phyloP scores from a whole-genome alignment of 352 stramenopile species.

The Phytophthora ohioensis region DNA sequence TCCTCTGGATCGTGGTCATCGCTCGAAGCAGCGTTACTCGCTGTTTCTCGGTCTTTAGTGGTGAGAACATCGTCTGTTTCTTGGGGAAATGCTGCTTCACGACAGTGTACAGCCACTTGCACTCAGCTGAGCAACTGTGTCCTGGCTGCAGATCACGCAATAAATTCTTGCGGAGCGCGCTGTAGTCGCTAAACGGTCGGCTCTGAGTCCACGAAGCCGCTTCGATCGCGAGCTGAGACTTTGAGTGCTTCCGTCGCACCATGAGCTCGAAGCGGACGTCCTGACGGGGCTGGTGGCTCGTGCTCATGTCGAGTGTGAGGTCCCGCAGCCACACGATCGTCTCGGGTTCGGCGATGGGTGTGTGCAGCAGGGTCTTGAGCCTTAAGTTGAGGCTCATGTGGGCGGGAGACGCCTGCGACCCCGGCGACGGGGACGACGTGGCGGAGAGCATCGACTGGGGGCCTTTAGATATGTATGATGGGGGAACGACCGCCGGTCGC shows the following conservation, averaged over 20 bases:
- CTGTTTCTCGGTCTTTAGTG: constrained; percentile 32
- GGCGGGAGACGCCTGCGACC: constrained; percentile 20
- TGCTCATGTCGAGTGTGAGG: constrained; percentile 33
- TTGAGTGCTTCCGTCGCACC: constrained; percentile 22
- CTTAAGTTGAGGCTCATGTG: constrained; percentile 22
- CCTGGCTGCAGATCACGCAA: constrained; percentile 42
- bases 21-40: constrained; percentile 36
- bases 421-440: constrained; percentile 7
- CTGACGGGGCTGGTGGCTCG: constrained; percentile 21
- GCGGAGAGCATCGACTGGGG: constrained; percentile 17
- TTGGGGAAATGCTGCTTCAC: constrained; percentile 60
- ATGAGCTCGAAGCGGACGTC: constrained; percentile 31
- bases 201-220: constrained; percentile 35
- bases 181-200: constrained; percentile 42
- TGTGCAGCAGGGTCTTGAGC: constrained; percentile 28
- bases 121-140: constrained; percentile 52
- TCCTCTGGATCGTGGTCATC: constrained; percentile 46
- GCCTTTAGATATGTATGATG: constrained; percentile 10
- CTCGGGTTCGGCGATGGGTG: constrained; percentile 32
- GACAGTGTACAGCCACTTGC: constrained; percentile 51
- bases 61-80: constrained; percentile 27
- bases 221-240: constrained; percentile 15
- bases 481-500: constrained; percentile 1
- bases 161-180: constrained; percentile 45
- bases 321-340: constrained; percentile 34